Percentiles rank a stretch among this genome's conserved stretches.
Conservation (phyloP, 495 filamentous ascomycete genomes). For the Penicillium coffeae region DNA sequence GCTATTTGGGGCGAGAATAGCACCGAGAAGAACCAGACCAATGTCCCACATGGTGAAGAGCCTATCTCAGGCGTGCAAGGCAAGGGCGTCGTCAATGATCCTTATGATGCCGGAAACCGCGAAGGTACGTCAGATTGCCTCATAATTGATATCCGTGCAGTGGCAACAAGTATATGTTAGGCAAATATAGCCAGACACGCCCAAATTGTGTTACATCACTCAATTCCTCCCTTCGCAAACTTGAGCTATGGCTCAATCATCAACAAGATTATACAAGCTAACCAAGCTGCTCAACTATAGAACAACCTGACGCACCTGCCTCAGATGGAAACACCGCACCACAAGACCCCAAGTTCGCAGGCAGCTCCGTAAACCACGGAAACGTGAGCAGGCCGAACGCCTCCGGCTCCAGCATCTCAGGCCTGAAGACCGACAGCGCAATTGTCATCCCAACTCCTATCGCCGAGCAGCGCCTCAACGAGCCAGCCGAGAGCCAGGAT, state of each 20-base stretch:
- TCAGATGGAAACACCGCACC: slow-evolving; percentile 23
- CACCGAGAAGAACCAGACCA: slow-evolving; percentile 5
- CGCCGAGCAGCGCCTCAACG: neutral
- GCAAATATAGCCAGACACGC: too few species aligned
- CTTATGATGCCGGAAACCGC: slow-evolving; percentile 43
- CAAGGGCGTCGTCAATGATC: slow-evolving; percentile 32
- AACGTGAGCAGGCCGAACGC: neutral
- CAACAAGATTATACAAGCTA: neutral
- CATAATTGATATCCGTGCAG: too few species aligned
- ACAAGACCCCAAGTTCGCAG: slow-evolving; percentile 10
- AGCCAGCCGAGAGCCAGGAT: neutral
- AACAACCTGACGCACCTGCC: slow-evolving; percentile 31
- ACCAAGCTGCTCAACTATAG: slow-evolving; percentile 13
- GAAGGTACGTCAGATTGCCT: slow-evolving; percentile 37
- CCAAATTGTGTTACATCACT: too few species aligned
- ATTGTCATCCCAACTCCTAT: neutral
- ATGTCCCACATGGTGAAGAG: slow-evolving; percentile 30
- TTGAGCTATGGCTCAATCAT: neutral
- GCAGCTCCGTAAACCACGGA: slow-evolving; percentile 9
- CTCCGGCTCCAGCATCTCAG: too few species aligned
- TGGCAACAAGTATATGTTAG: too few species aligned
- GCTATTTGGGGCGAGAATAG: slow-evolving; percentile 32
- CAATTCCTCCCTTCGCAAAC: too few species aligned
- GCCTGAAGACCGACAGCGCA: neutral
- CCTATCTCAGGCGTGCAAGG: slow-evolving; percentile 42